These are phyloP conservation scores for Peronosclerospora sorghi DNA, from an alignment of 352 stramenopile species.

Conservation along the genomic window DNA sequence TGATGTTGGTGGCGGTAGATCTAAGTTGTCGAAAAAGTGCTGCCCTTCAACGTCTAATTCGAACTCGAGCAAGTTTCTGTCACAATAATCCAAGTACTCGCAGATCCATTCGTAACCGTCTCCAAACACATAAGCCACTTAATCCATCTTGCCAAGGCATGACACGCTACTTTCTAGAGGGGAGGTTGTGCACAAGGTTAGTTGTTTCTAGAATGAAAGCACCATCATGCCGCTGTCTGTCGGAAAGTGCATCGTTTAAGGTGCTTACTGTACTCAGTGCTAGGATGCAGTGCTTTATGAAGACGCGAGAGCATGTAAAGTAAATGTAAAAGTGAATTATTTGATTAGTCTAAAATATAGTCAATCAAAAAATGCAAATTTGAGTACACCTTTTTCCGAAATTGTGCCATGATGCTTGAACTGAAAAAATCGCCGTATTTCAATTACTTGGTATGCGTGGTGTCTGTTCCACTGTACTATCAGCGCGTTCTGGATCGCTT, in stretches of 20 bases:
- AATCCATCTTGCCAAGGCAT: slow-evolving; percentile 3
- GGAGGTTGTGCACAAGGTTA: background rate
- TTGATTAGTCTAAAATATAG: no score
- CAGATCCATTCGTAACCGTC: slow-evolving; percentile 19
- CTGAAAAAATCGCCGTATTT: no score
- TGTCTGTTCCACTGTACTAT: no score
- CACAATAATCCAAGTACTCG: slow-evolving; percentile 15
- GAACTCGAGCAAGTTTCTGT: slow-evolving; percentile 23
- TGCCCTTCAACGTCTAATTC: slow-evolving; percentile 20
- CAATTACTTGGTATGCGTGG: no score
- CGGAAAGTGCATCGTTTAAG: background rate
- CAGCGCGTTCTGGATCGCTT: no score
- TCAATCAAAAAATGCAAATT: no score
- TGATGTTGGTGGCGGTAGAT: background rate
- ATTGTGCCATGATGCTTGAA: no score
- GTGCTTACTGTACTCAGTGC: no score
- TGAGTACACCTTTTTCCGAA: no score
- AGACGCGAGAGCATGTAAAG: no score
- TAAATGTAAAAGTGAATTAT: no score
- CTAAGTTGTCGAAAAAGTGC: slow-evolving; percentile 23
- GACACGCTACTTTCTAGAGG: background rate
- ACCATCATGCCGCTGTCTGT: background rate
- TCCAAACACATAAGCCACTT: background rate
- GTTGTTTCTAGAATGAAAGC: background rate
- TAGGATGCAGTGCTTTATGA: no score